Evolutionary conservation across 2,329 filamentous ascomycete genomes (phyloP).

Genomic region (Fusarium begoniae): DNA sequence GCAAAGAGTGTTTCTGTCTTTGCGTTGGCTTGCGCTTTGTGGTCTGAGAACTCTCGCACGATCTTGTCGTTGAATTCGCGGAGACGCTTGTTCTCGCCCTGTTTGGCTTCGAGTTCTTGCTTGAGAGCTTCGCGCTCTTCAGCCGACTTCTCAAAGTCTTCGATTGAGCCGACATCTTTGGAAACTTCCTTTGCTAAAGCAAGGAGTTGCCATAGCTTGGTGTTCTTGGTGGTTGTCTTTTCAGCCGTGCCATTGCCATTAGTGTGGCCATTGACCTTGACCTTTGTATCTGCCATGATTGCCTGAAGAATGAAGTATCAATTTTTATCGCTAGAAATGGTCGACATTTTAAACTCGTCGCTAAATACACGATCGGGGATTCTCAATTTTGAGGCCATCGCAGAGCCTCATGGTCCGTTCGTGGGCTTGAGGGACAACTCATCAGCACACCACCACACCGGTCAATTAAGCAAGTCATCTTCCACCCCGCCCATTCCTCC

Average conservation of each 20-base stretch:
- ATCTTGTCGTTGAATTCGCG: slow-evolving; percentile 41
- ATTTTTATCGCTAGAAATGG: slow-evolving; percentile 24
- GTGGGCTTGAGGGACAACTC: slow-evolving; percentile 37
- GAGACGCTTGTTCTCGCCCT: slow-evolving; percentile 36
- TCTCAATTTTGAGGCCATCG: slow-evolving; percentile 24
- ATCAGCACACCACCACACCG: slow-evolving; percentile 38
- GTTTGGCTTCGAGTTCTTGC: slow-evolving; percentile 38
- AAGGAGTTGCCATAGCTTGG: slow-evolving; percentile 42
- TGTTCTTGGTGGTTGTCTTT: slow-evolving; percentile 27
- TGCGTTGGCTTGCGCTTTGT: slow-evolving; percentile 31
- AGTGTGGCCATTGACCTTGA: slow-evolving; percentile 35
- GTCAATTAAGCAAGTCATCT: slow-evolving; percentile 31
- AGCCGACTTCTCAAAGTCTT: slow-evolving; percentile 38
- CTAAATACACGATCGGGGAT: slow-evolving; percentile 10
- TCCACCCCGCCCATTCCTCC: slow-evolving; percentile 19
- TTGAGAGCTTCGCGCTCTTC: slow-evolving; percentile 37
- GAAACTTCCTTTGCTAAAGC: slow-evolving; percentile 41
- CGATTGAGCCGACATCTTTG: slow-evolving; percentile 40
- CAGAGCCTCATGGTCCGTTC: slow-evolving; percentile 40
- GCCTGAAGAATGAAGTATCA: slow-evolving; percentile 11
- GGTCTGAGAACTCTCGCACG: slow-evolving; percentile 35
- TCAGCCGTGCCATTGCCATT: slow-evolving; percentile 35
- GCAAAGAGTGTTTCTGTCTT: slow-evolving; percentile 35
- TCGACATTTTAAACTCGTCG: slow-evolving; percentile 33
- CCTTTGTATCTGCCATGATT: slow-evolving; percentile 44